phyloP scores from a whole-genome alignment of 768 basidiomycete genomes.

The Tylopilus rubrobrunneus region DNA sequence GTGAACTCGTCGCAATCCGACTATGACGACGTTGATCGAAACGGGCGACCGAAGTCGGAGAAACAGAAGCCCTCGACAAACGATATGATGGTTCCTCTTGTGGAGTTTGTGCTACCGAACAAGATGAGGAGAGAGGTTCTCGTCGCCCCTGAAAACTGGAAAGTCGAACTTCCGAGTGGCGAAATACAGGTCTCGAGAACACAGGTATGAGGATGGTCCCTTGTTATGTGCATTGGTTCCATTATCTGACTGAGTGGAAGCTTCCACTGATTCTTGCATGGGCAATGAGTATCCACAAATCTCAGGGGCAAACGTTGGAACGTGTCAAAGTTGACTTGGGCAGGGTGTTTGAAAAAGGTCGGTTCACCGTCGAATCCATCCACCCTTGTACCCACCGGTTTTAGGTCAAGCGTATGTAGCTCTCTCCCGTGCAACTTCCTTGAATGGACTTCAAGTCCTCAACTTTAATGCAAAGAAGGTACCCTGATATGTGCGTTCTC shows the following conservation, averaged over 20 bases:
- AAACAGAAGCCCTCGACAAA: conserved; percentile 27
- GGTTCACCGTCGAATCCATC: conserved; percentile 6
- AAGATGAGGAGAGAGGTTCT: conserved; percentile 51
- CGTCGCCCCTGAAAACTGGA: conserved; percentile 74
- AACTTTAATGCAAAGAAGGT: conserved; percentile 77
- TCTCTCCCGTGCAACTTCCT: conserved; percentile 80
- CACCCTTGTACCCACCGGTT: conserved; percentile 1
- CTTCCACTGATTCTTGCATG: conserved; percentile 86
- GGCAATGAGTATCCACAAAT: conserved; percentile 99
- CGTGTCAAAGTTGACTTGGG: conserved; percentile 92
- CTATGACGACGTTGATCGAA: conserved; percentile 33
- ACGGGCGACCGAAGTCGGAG: conserved; percentile 35
- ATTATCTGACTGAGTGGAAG: conserved; percentile 36
- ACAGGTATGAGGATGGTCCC: conserved; percentile 52
- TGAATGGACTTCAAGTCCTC: conserved; percentile 82
- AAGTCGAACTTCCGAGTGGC: conserved; percentile 82
- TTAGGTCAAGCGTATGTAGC: conserved; percentile 89
- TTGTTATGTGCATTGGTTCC: not conserved
- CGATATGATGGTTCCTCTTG: conserved; percentile 56
- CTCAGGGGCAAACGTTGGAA: conserved; percentile 94
- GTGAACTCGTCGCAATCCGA: conserved; percentile 48
- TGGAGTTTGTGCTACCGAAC: conserved; percentile 69
- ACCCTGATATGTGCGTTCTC: conserved; percentile 2
- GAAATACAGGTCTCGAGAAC: conserved; percentile 75
- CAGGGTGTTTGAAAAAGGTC: conserved; percentile 90